Base-by-base conservation (phyloP, 495 filamentous ascomycete species). In the Halenospora varia region DNA sequence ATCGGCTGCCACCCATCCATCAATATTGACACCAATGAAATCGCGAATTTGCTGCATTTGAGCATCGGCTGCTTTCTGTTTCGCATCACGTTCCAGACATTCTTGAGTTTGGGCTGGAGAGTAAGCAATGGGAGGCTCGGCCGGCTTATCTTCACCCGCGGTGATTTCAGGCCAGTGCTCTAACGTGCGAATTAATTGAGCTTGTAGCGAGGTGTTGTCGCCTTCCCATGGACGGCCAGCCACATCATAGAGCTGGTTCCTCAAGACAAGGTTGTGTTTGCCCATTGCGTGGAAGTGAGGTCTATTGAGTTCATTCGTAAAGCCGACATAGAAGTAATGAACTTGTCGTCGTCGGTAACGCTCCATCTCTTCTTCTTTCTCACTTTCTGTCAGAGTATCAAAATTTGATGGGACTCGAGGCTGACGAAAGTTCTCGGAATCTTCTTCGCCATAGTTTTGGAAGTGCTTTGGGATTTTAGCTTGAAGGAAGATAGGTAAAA, bases 401-500 rank as follows among this genome's bases (percentile, higher is more conserved):
- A 54, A 54, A 54, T 54, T 23, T 19, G 22, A 2, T 8, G 39
- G 9, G n/a, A 54, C 20, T 25, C 25, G 23, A 15, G 39, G 51
- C 24, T 19, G 51, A 9, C 39, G 51, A 25, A 54, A 54, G 22
- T 54, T 54, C n/a, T 54, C 51, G 1, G 51, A 54, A n/a, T 54
- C 51, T 24, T 54, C 51, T 9, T 54, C 51, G 19, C 51, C 51
- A n/a, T 54, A 44, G 25, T 54, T 54, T 39, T 54, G 51, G 22
- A 54, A 54, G 45, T 54, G 39, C 22, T 54, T 54, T 10, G 51
- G 51, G 35, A 54, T 54, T 22, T 54, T 54, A 18, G 51, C 51
- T 46, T 54, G 51, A 44, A 54, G 17, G 23, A 54, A 54, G 1
- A 54, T 2, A 3, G 51, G 51, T 44, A 54, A 18, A 26, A 54